Evolutionary conservation across 495 filamentous ascomycete genomes (phyloP).

Genomic region (Arthonia radiata): DNA sequence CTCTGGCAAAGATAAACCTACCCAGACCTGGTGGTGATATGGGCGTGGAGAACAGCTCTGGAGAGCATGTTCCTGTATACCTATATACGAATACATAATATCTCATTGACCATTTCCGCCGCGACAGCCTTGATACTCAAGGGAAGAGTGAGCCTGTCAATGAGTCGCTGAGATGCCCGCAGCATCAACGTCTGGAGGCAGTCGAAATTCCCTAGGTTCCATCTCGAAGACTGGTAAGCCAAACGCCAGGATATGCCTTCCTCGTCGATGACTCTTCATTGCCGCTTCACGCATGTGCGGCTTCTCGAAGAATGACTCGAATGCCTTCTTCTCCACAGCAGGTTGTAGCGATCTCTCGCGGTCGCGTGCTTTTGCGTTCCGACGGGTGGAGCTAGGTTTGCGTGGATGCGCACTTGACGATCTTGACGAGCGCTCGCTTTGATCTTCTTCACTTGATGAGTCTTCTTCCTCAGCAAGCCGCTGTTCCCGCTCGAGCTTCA

Average conservation of each 20-base stretch:
- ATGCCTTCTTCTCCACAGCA: constrained; percentile 26
- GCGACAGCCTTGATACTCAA: no score
- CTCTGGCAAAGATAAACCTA: no score
- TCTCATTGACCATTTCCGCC: no score
- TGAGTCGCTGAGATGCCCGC: no score
- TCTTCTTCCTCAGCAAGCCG: constrained; percentile 18
- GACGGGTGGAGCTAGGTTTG: constrained; percentile 4
- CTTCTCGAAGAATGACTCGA: constrained; percentile 67
- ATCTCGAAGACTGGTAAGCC: constrained; percentile 60
- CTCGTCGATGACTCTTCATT: constrained; percentile 31
- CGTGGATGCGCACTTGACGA: constrained; percentile 4
- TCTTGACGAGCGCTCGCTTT: constrained; percentile 7
- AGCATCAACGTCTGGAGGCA: constrained; percentile 51
- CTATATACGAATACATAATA: no score
- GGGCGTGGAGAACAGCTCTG: no score
- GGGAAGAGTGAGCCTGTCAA: no score
- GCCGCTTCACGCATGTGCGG: constrained; percentile 53
- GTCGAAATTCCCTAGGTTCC: constrained; percentile 38
- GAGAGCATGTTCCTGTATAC: no score
- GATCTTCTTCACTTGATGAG: constrained; percentile 15
- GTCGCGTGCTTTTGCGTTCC: constrained; percentile 3
- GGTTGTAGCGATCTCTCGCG: constrained; percentile 2
- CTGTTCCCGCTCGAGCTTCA: constrained; percentile 43
- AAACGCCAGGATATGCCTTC: constrained; percentile 38
- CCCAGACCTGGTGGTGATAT: no score